A percentile compares a stretch with the other conserved stretches of the same genome.
phyloP scores from a whole-genome alignment of 148 eudicot genomes.

The Pharnaceum exiguum region DNA sequence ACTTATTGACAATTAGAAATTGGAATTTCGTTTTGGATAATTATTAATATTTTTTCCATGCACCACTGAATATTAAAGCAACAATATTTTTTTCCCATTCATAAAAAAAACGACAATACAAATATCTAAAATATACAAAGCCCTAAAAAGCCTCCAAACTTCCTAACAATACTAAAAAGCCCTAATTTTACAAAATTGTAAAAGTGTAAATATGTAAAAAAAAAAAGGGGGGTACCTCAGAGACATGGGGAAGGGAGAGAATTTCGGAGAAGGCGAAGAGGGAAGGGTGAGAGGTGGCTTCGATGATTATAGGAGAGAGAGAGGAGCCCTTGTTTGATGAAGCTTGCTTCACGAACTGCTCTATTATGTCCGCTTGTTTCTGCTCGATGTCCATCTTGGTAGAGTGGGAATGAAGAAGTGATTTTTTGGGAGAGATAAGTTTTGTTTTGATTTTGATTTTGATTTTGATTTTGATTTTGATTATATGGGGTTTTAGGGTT shows the following conservation, averaged over 20 bases:
- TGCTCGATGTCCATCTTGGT: constrained; percentile 74
- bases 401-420: neutral
- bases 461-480: no score
- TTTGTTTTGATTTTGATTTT: no score
- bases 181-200: neutral
- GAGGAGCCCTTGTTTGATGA: constrained; percentile 49
- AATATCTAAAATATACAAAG: no score
- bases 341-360: constrained; percentile 67
- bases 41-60: no score
- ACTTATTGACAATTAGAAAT: no score
- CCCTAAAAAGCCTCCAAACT: no score
- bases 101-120: no score
- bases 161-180: neutral
- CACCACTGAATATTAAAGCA: no score
- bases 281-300: constrained; percentile 80
- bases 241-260: constrained; percentile 59
- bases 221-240: constrained; percentile 40
- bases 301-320: constrained; percentile 47
- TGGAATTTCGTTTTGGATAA: no score
- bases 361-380: constrained; percentile 84
- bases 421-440: neutral
- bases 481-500: no score
- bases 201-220: neutral
- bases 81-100: no score
- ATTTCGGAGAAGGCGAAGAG: constrained; percentile 98